Evolutionary conservation across 2,329 filamentous ascomycete genomes (phyloP).

Genomic region (Aspergillus carbonarius): DNA sequence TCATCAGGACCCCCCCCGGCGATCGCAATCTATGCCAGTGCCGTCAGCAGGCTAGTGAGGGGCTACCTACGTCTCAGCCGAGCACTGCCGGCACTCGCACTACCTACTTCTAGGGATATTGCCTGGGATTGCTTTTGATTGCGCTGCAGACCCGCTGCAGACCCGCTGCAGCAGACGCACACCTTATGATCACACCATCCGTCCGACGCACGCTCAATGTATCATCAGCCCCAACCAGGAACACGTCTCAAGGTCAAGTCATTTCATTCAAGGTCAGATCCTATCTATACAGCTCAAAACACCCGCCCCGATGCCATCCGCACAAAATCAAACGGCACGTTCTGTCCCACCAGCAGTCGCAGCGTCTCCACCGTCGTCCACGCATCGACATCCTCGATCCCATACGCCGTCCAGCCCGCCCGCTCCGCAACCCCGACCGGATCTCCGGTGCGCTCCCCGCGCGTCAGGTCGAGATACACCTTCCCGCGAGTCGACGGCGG

Average conservation of each 20-base stretch:
- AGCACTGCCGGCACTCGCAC: neutral
- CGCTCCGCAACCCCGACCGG: slow-evolving; percentile 68
- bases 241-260: too few relatives aligned
- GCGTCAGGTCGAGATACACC: slow-evolving; percentile 78
- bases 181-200: neutral
- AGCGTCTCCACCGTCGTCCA: slow-evolving; percentile 83
- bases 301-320: slow-evolving; percentile 65
- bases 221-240: too few relatives aligned
- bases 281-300: slow-evolving; percentile 25
- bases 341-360: slow-evolving; percentile 76
- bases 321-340: slow-evolving; percentile 85
- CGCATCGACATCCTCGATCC: slow-evolving; percentile 74
- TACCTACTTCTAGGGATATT: neutral
- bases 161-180: neutral
- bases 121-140: neutral
- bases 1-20: neutral
- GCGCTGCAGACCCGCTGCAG: neutral
- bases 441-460: slow-evolving; percentile 65
- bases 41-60: too few relatives aligned
- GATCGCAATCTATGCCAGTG: neutral
- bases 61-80: neutral
- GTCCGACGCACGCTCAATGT: too few relatives aligned
- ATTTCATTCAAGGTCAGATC: neutral
- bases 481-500: slow-evolving; percentile 51
- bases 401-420: slow-evolving; percentile 77